Percentiles rank a stretch among this genome's conserved stretches.
phyloP scores from a whole-genome alignment of 495 filamentous ascomycete genomes.

The Aspergillus steynii region DNA sequence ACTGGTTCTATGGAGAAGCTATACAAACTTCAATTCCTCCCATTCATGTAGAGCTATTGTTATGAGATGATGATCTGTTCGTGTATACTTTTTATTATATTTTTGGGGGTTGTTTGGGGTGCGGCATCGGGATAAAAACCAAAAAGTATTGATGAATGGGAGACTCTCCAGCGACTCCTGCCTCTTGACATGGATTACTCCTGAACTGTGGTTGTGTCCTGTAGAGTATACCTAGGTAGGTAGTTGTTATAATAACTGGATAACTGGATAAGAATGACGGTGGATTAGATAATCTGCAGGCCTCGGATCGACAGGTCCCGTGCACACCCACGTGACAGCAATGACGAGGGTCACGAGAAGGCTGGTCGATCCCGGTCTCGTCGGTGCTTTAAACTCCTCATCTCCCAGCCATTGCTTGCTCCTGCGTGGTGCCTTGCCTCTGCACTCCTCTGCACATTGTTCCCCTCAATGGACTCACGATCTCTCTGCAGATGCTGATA shows the following conservation, averaged over 20 bases:
- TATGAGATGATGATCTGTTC: conserved; percentile 3
- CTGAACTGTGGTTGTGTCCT: no score
- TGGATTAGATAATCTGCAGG: neutral
- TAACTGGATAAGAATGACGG: no score
- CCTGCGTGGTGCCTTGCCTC: neutral
- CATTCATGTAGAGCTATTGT: conserved; percentile 5
- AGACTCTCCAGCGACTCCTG: no score
- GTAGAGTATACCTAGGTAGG: no score
- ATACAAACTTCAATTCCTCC: conserved; percentile 1
- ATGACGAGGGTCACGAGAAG: neutral
- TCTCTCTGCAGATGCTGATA: neutral
- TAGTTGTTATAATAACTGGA: no score
- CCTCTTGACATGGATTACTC: no score
- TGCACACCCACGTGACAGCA: neutral
- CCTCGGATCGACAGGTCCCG: neutral
- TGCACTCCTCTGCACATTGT: neutral
- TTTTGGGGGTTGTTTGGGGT: neutral
- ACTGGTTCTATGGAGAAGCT: conserved; percentile 1
- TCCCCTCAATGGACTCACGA: conserved; percentile 1
- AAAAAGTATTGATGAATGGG: neutral
- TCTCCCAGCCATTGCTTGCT: neutral
- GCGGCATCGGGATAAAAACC: neutral
- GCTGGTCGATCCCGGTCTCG: neutral
- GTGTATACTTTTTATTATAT: conserved; percentile 2
- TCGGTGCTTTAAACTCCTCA: neutral